Percentiles rank a stretch among this genome's conserved stretches.
Evolutionary conservation across 2,329 filamentous ascomycete genomes (phyloP).

Genomic region (Sporothrix curviconia): DNA sequence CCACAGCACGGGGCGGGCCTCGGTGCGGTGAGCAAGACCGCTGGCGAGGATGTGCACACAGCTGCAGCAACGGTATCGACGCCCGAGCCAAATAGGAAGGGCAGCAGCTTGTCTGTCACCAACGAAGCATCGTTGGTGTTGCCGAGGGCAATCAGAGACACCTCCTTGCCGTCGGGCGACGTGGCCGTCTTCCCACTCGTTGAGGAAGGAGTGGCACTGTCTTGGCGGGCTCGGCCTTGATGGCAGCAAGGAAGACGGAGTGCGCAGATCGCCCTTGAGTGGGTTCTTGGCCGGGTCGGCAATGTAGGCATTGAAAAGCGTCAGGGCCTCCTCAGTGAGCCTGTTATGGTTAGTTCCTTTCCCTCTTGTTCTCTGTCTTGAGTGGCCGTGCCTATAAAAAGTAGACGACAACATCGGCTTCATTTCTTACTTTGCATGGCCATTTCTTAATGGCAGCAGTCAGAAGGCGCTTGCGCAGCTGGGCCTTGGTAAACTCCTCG

Average conservation of each 20-base stretch:
- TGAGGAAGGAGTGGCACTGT: conserved; percentile 69
- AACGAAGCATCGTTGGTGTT: conserved; percentile 63
- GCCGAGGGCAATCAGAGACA: conserved; percentile 70
- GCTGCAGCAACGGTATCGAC: conserved; percentile 67
- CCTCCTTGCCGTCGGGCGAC: conserved; percentile 86
- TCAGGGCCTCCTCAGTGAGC: conserved; percentile 64
- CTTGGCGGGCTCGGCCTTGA: conserved; percentile 62
- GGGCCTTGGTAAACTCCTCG: conserved; percentile 75
- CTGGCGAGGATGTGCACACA: conserved; percentile 75
- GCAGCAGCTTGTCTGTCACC: conserved; percentile 58
- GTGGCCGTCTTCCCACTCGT: conserved; percentile 77
- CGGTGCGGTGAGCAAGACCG: conserved; percentile 65
- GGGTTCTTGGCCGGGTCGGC: conserved; percentile 59
- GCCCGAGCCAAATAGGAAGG: conserved; percentile 66
- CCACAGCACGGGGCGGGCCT: conserved; percentile 73
- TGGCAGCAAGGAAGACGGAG: conserved; percentile 71
- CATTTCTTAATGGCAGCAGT: conserved; percentile 65
- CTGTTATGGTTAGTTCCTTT: conserved; percentile 33
- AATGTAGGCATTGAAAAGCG: conserved; percentile 74
- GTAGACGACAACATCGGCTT: no score
- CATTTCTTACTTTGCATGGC: conserved; percentile 69
- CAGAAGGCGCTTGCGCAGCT: conserved; percentile 78
- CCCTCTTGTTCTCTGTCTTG: not conserved
- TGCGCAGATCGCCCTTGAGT: conserved; percentile 75
- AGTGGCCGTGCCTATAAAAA: conserved; percentile 12